Evolutionary conservation across 495 filamentous ascomycete genomes (phyloP).

Genomic region (Penicillium fimorum): DNA sequence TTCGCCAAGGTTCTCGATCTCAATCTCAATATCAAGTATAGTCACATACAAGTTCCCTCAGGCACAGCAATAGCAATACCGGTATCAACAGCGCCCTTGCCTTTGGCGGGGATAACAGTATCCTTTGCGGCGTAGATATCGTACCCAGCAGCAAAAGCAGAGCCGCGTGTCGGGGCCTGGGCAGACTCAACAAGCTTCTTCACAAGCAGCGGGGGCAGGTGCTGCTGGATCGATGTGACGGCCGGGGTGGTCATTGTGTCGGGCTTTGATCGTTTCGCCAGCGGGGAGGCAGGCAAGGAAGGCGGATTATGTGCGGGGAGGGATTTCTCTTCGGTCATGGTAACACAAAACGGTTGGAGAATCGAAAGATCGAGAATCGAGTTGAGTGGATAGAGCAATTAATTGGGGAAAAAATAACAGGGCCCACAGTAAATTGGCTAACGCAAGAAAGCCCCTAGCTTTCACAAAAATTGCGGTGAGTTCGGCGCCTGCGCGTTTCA

Average conservation of each 20-base stretch:
- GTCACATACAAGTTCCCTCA: conserved; percentile 72
- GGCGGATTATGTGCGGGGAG: conserved; percentile 47
- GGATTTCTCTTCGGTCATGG: conserved; percentile 52
- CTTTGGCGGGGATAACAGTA: conserved; percentile 73
- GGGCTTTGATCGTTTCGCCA: conserved; percentile 62
- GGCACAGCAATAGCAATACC: conserved; percentile 88
- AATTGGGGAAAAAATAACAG: conserved; percentile 1
- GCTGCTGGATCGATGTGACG: conserved; percentile 39
- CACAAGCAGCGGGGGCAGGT: conserved; percentile 66
- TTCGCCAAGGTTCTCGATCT: neutral
- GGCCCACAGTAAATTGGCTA: conserved; percentile 1
- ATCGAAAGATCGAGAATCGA: conserved; percentile 9
- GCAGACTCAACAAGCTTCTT: conserved; percentile 79
- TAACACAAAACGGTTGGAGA: conserved; percentile 16
- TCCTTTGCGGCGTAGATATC: conserved; percentile 79
- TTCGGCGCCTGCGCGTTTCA: conserved; percentile 31
- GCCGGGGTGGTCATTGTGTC: conserved; percentile 32
- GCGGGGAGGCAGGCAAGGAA: conserved; percentile 59
- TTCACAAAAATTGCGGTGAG: conserved; percentile 27
- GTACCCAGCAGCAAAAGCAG: conserved; percentile 87
- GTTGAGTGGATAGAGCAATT: neutral
- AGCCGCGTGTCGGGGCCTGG: conserved; percentile 79
- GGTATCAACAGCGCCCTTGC: conserved; percentile 84
- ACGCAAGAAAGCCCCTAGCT: conserved; percentile 5
- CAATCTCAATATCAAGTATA: neutral